Evolutionary conservation across 2,329 filamentous ascomycete genomes (phyloP).

Genomic region (Aphanocladium album): DNA sequence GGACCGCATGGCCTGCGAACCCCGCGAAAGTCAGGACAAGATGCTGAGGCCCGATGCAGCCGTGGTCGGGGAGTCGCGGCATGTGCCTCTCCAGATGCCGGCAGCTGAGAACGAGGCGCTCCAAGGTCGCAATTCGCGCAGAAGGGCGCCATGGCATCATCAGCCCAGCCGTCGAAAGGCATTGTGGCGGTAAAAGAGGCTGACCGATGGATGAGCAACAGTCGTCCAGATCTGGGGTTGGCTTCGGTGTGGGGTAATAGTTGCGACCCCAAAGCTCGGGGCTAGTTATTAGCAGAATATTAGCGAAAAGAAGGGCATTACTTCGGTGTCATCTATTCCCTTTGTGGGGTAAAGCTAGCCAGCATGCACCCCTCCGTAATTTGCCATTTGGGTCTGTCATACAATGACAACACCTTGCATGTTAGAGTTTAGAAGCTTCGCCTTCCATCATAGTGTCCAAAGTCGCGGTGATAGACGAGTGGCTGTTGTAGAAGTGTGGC

Average conservation of each 20-base stretch:
- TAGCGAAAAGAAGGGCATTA: neutral
- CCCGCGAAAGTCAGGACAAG: too few relatives aligned
- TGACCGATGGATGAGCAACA: neutral
- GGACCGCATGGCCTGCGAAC: too few relatives aligned
- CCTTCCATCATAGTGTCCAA: neutral
- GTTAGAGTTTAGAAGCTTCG: neutral
- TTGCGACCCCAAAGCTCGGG: too few relatives aligned
- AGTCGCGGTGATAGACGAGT: neutral
- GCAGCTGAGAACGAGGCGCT: neutral
- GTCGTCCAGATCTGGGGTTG: neutral
- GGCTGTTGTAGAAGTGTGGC: neutral
- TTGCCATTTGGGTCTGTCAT: neutral
- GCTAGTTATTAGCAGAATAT: neutral
- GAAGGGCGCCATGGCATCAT: neutral
- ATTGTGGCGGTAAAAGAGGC: neutral
- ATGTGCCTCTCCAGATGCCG: neutral
- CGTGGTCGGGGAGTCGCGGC: neutral
- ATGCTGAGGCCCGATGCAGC: too few relatives aligned
- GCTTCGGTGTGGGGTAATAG: slow-evolving; percentile 1
- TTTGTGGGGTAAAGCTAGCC: neutral
- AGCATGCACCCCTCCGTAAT: neutral
- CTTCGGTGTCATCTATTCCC: slow-evolving; percentile 1
- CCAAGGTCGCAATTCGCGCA: neutral
- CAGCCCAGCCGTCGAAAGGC: neutral
- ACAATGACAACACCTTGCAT: neutral